Evolutionary conservation across 108 stramenopile species (phyloP).

Genomic region (Skeletonema potamos): DNA sequence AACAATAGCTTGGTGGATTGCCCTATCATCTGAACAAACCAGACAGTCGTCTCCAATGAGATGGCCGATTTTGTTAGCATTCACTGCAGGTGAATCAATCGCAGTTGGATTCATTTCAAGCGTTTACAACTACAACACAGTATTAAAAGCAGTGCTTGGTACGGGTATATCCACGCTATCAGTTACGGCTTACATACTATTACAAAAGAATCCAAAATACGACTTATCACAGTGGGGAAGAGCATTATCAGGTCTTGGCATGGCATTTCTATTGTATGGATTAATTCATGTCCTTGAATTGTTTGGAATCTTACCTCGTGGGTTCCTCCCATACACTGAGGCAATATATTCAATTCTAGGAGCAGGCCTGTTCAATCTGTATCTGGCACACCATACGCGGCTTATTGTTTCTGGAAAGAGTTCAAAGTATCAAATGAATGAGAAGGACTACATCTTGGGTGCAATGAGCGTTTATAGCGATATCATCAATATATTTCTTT

Average conservation of each 20-base stretch:
- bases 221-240: conserved; percentile 89
- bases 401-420: conserved; percentile 86
- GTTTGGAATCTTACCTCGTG: conserved; percentile 59
- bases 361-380: conserved; percentile 65
- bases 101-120: conserved; percentile 71
- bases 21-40: conserved; percentile 47
- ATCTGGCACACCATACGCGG: conserved; percentile 79
- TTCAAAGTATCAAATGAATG: conserved; percentile 82
- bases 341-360: conserved; percentile 61
- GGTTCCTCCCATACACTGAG: conserved; percentile 78
- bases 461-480: conserved; percentile 91
- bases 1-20: conserved; percentile 59
- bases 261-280: conserved; percentile 73
- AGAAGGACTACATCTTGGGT: conserved; percentile 91
- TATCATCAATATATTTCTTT: conserved; percentile 92
- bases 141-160: conserved; percentile 66
- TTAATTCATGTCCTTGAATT: conserved; percentile 70
- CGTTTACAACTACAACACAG: conserved; percentile 67
- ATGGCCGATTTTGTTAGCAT: conserved; percentile 73
- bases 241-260: conserved; percentile 56
- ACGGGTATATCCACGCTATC: conserved; percentile 69
- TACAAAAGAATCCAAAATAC: conserved; percentile 86
- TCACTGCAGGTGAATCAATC: conserved; percentile 79
- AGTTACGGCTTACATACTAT: conserved; percentile 77
- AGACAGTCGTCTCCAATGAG: conserved; percentile 65